Percentiles rank a stretch among this genome's conserved stretches.
These are phyloP conservation scores for Salisapilia sapeloensis DNA, from an alignment of 352 stramenopile genomes.

Conservation along the genomic window DNA sequence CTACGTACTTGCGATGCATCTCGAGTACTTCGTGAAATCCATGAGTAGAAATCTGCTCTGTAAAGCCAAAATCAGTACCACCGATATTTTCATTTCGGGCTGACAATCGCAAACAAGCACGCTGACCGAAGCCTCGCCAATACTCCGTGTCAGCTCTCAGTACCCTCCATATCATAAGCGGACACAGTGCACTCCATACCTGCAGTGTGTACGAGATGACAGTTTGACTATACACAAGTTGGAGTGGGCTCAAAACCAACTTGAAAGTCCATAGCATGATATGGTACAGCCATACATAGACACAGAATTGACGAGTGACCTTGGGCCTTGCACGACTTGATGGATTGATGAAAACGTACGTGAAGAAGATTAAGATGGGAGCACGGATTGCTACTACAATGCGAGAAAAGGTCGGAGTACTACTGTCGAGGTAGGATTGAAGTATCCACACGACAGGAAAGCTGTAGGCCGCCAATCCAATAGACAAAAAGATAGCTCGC, in stretches of 20 bases:
- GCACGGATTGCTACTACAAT: neutral
- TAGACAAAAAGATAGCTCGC: conserved; percentile 1
- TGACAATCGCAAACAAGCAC: conserved; percentile 7
- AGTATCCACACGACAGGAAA: conserved; percentile 2
- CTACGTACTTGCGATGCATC: conserved; percentile 52
- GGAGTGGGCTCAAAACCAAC: no score
- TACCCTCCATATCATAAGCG: conserved; percentile 22
- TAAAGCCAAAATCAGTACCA: conserved; percentile 1
- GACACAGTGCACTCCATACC: conserved; percentile 8
- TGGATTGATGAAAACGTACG: conserved; percentile 4
- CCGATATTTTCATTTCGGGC: conserved; percentile 3
- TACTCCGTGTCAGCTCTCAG: conserved; percentile 25
- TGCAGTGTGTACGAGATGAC: conserved; percentile 6
- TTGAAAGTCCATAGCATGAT: neutral
- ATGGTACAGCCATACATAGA: conserved; percentile 3
- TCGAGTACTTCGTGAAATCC: conserved; percentile 52
- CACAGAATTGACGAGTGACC: conserved; percentile 4
- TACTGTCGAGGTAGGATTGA: neutral
- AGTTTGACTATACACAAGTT: no score
- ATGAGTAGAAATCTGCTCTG: conserved; percentile 9
- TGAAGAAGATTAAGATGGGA: neutral
- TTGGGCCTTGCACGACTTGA: conserved; percentile 2
- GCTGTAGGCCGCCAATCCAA: conserved; percentile 2
- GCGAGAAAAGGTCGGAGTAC: neutral
- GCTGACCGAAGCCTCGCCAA: conserved; percentile 19